Evolutionary conservation across 352 stramenopile genomes (phyloP).

Genomic region (Phytophthora idaei): DNA sequence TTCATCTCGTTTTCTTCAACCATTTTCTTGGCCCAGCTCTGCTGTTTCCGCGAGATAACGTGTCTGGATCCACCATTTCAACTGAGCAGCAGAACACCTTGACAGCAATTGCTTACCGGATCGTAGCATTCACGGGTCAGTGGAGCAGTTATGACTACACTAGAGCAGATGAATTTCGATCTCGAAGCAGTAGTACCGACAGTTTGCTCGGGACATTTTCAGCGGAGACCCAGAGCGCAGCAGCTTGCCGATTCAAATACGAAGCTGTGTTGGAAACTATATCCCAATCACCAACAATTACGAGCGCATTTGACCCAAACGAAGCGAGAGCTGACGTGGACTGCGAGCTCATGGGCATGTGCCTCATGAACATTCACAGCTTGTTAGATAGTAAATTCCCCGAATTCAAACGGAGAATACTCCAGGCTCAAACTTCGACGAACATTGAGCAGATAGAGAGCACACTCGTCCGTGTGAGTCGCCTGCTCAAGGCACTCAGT

Average conservation of each 20-base stretch:
- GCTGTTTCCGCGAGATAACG: conserved; percentile 29
- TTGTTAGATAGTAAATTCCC: conserved; percentile 48
- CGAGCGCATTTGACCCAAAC: conserved; percentile 34
- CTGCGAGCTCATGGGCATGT: conserved; percentile 54
- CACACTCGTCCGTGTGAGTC: conserved; percentile 27
- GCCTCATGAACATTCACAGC: conserved; percentile 71
- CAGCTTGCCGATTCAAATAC: conserved; percentile 24
- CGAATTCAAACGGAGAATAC: conserved; percentile 34
- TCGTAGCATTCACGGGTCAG: conserved; percentile 23
- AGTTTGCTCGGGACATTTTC: conserved; percentile 12
- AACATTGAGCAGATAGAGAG: conserved; percentile 10
- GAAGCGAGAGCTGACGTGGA: conserved; percentile 24
- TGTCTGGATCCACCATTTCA: conserved; percentile 12
- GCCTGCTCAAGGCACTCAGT: conserved; percentile 45
- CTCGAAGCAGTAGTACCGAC: conserved; percentile 21
- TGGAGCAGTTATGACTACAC: conserved; percentile 1
- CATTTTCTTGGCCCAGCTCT: conserved; percentile 67
- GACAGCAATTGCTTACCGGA: conserved; percentile 14
- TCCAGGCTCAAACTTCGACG: conserved; percentile 2
- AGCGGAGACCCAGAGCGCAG: neutral
- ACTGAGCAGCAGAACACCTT: conserved; percentile 21
- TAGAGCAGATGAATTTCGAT: neutral
- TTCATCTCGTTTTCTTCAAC: conserved; percentile 82
- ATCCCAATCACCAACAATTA: conserved; percentile 14
- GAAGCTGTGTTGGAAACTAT: conserved; percentile 28